Evolutionary conservation across 148 eudicot genomes (phyloP).

Genomic region (Vaccinium corymbosum): DNA sequence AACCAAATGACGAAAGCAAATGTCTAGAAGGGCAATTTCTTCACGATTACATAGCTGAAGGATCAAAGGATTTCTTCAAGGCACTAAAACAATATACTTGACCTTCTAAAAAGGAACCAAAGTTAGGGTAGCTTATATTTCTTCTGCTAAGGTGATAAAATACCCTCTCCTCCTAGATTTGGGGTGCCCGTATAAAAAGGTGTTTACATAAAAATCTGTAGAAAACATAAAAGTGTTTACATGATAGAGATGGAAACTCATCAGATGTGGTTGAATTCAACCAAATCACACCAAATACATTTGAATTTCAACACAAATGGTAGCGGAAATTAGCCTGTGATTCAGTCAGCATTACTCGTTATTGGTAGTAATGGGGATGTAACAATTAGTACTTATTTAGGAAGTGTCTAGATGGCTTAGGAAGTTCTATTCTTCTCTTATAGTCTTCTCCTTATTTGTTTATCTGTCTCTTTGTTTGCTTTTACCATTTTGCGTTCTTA

Average conservation of each 20-base stretch:
- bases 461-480: constrained; percentile 12
- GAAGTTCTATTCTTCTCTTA: background rate
- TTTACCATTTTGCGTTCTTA: constrained; percentile 9
- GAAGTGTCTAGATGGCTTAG: background rate
- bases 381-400: background rate
- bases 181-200: no score
- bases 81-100: background rate
- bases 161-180: background rate
- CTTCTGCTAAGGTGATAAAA: background rate
- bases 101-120: background rate
- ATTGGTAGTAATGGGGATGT: background rate
- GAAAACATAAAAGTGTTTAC: background rate
- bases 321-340: background rate
- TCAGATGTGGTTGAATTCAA: constrained; percentile 2
- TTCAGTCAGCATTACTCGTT: background rate
- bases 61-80: background rate
- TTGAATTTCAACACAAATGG: background rate
- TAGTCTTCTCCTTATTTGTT: background rate
- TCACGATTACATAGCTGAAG: background rate
- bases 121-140: background rate
- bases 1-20: background rate
- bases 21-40: background rate
- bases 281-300: background rate
- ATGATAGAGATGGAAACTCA: constrained; percentile 8
- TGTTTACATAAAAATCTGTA: background rate